Base-by-base conservation (phyloP, 257 asterid genomes). In the Nemophila menziesii region DNA sequence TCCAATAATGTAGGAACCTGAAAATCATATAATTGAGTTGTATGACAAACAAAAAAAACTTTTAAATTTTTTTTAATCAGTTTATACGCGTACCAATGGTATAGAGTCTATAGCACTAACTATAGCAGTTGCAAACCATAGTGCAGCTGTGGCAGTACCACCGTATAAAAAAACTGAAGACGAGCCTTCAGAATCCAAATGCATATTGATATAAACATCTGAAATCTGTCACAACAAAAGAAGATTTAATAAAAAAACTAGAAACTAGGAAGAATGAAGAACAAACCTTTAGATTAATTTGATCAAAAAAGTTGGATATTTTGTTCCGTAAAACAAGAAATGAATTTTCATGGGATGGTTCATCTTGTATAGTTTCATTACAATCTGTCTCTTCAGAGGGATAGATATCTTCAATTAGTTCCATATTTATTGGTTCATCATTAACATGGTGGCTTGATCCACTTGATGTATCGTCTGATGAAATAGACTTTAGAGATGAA, bases 1-100 rank as follows among this genome's bases (percentile, higher is more conserved):
- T 78, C 86, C 78, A 81, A 55, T 61, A 75, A 48, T 43, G 79
- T 79, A 2, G 97, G 94, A 14, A 86, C 22, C 97, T 86, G 62
- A 41, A 24, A 42, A 27, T 12, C 3, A 38, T 27, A 22, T 5
- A 46, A 52, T 16, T 12, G 20, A 18, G 15, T 5, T 4, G 55
- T 61, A 10, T 10, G 26, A 41, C 15, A 41, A 41, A 22, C 10
- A 41, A 15, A 5, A 5, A 41, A 41, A 17, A 5, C 46, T 23
- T 15, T 18, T 42, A 40, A 40, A 12, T 40, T n/a, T n/a, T n/a
- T n/a, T n/a, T n/a, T n/a, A n/a, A 42, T 6, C 29, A 22, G 46
- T 17, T 23, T 14, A 18, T 20, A 17, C 26, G 39, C 80, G 20
- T 39, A 85, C 96, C 84, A 86, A 18, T 12, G 96, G 94, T 42